Evolutionary conservation across 1,139 yeast species (phyloP), one percentile per base, ranked within the genome.

Genomic region (Saccharomyces hybrid): DNA sequence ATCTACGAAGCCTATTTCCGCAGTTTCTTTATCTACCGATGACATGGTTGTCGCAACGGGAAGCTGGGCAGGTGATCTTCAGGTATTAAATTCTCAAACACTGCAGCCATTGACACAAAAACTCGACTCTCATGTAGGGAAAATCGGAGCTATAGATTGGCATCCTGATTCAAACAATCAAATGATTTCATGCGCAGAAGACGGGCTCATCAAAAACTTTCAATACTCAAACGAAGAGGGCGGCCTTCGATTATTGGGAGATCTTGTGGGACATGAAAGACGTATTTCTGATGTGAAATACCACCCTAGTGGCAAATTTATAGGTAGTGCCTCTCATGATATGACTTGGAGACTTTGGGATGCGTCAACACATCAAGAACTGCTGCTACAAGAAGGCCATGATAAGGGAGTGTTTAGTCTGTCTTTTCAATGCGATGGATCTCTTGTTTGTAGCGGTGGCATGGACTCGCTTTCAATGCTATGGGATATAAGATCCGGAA

Each of bases 341-440:
- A 78, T 78, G 57, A 89, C 97, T 0, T 93, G 98, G 97, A 79
- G 89, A 57, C 68, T 90, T 5, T 90, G 96, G 96, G 97, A 93
- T 68, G 59, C 82, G 0, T 72, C 73, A 9, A 79, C 75, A 1
- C 75, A 74, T 49, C 62, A 65, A 29, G 79, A 78, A 54, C 60
- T 85, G 5, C 72, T 77, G 29, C 64, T 74, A 50, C 98, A 93
- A 68, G 97, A 89, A 65, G 97, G 98, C 0, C 98, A 93, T 65
- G 75, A 89, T 1, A 84, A 82, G 62, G 93, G 83, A 55, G 83
- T 91, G 0, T 83, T 81, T 59, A 68, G 84, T 1, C 72, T 88
- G 2, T 71, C 80, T 1, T 78, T 86, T 60, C 96, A 91, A 55
- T 77, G 78, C 0, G 96, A 90, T 65, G 98, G 98, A 1, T 76